Evolutionary conservation across 1,284 basidiomycete species (phyloP), one percentile per base, ranked within the genome.

Genomic region (Leccinum solheimii): DNA sequence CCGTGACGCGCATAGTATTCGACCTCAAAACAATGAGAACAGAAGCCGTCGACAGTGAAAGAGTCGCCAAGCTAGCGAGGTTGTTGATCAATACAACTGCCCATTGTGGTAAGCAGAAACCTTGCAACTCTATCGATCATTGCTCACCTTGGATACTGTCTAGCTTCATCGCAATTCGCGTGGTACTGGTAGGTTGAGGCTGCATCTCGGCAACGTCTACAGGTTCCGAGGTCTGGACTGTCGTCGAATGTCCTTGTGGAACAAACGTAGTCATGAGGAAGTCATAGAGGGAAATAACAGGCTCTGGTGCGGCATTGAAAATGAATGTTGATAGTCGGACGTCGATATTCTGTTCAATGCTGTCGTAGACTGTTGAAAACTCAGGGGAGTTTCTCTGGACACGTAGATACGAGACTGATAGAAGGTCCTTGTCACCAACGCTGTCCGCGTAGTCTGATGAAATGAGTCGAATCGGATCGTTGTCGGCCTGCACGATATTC

Each of bases 191-290:
- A 27, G 72, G 61, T 34, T 19, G 57, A 68, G 74, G 67, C 56
- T 32, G 60, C 57, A 48, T 50, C 32, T 52, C 62, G 5, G 59
- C 57, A 52, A 57, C 58, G 19, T 53, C 59, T n/a, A 38, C 60
- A 54, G 58, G 62, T 55, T 64, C 69, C 43, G 60, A 64, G 58
- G 36, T 51, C 48, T 62, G 62, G 45, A 49, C 56, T 52, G 58
- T 57, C 51, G 32, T 58, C 32, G 55, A 54, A 51, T 61, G 64
- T 64, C n/a, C 74, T 66, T 63, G 77, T 5, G 91, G 86, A 14
- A 94, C 91, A 75, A 98, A 98, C 0, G 96, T 97, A 6, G 93
- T 92, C 91, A 99, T 97, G 76, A 99, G 89, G 79, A 98, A 98
- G 77, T 99, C 95, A 76, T 98, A 99, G 10, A 99, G 79, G 2